phyloP scores from a whole-genome alignment of 257 asterid species.

The Voacanga thouarsii region DNA sequence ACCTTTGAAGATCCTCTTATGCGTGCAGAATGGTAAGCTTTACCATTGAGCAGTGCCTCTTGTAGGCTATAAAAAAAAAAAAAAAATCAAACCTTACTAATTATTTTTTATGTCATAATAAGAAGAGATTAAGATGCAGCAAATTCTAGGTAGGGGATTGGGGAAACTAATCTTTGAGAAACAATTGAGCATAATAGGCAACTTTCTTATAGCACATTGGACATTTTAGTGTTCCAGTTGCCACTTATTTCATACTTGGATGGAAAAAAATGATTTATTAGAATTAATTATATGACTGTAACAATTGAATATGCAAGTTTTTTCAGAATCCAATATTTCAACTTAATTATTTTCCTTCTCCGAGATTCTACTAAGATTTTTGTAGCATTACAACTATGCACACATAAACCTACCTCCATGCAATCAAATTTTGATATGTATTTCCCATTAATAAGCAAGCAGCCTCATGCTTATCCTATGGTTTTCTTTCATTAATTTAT shows the following conservation, averaged over 20 bases:
- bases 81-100: too few relatives aligned
- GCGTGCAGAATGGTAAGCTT: conserved; percentile 73
- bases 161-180: too few relatives aligned
- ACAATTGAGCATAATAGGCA: neutral
- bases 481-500: too few relatives aligned
- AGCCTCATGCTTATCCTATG: too few relatives aligned
- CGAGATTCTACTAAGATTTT: neutral
- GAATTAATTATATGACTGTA: neutral
- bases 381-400: neutral
- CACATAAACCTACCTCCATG: neutral
- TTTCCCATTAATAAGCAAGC: too few relatives aligned
- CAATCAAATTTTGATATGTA: neutral
- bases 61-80: neutral
- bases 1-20: too few relatives aligned
- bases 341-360: neutral
- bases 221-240: neutral
- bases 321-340: neutral
- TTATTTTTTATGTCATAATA: neutral
- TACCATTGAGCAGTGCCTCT: neutral
- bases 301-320: neutral
- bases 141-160: neutral
- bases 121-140: neutral
- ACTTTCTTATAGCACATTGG: neutral
- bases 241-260: neutral
- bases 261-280: neutral